Conservation (phyloP, 164 flowering plant genomes). For the Tetrastigma voinierianum region DNA sequence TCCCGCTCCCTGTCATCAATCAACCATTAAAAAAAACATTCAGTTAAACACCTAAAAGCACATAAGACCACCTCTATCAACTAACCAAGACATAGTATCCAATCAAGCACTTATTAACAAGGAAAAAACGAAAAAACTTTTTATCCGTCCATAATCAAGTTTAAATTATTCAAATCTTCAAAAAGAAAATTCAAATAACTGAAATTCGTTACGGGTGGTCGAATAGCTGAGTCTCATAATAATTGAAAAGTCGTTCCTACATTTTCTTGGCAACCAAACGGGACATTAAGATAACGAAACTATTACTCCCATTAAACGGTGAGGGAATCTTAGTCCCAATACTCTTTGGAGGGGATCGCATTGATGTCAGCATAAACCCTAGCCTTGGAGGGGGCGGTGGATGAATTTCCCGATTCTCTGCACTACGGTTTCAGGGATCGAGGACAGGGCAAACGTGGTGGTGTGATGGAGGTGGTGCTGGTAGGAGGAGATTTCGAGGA, state of each 20-base stretch:
- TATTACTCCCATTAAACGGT: slow-evolving; percentile 92
- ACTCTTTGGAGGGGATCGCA: slow-evolving; percentile 83
- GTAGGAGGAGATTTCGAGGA: slow-evolving; percentile 9
- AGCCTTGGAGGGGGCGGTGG: slow-evolving; percentile 77
- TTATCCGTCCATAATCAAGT: no score
- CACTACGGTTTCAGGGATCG: slow-evolving; percentile 64
- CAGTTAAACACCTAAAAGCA: no score
- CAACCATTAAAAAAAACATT: background rate
- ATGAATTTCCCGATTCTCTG: slow-evolving; percentile 84
- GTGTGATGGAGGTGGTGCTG: background rate
- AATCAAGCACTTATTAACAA: no score
- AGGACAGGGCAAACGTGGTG: slow-evolving; percentile 17
- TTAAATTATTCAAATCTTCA: no score
- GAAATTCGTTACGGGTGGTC: no score
- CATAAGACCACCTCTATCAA: no score
- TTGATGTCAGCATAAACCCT: slow-evolving; percentile 89
- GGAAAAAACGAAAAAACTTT: no score
- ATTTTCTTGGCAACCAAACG: background rate
- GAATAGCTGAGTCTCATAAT: no score
- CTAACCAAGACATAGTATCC: background rate
- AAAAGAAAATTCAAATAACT: no score
- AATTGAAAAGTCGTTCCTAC: no score
- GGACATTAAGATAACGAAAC: background rate
- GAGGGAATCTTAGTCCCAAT: slow-evolving; percentile 94
- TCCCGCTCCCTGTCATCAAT: slow-evolving; percentile 75